These are phyloP conservation scores for Chalara sp. DNA, from an alignment of 2,329 filamentous ascomycete genomes.

Conservation along the genomic window DNA sequence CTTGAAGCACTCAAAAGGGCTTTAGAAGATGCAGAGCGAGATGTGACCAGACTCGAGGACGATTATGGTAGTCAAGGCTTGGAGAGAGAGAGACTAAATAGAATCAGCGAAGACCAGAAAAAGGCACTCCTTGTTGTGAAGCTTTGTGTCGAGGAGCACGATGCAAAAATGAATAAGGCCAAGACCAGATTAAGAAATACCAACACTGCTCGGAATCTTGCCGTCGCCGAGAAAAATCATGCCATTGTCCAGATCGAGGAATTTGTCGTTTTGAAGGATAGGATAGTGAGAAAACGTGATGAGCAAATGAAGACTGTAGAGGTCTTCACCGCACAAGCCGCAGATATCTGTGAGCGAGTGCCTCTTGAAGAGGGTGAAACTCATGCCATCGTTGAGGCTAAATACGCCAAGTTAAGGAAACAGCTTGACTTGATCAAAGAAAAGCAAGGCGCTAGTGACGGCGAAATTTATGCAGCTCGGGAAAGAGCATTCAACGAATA, in stretches of 20 bases:
- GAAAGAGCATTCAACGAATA: conserved; percentile 32
- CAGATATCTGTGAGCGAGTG: conserved; percentile 46
- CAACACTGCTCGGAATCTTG: conserved; percentile 42
- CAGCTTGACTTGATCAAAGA: conserved; percentile 52
- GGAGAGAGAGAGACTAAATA: conserved; percentile 42
- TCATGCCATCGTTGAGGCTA: conserved; percentile 44
- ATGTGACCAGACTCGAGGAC: conserved; percentile 41
- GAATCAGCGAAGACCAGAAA: conserved; percentile 29
- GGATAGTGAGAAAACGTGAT: conserved; percentile 41
- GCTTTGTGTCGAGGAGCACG: conserved; percentile 26
- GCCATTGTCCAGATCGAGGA: conserved; percentile 46
- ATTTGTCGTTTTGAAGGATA: conserved; percentile 37
- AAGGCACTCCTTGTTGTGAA: conserved; percentile 32
- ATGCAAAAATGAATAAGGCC: conserved; percentile 46
- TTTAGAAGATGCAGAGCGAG: conserved; percentile 44
- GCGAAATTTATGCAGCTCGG: conserved; percentile 51
- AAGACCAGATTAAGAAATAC: conserved; percentile 44
- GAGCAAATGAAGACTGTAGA: conserved; percentile 33
- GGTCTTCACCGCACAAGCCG: conserved; percentile 49
- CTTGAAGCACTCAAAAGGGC: conserved; percentile 52
- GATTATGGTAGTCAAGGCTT: conserved; percentile 47
- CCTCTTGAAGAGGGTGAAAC: conserved; percentile 60
- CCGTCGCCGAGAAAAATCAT: conserved; percentile 55
- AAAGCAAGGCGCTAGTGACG: conserved; percentile 55
- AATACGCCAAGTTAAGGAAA: conserved; percentile 46